phyloP scores from a whole-genome alignment of 2,329 filamentous ascomycete genomes.

The Aureobasidium sp. region DNA sequence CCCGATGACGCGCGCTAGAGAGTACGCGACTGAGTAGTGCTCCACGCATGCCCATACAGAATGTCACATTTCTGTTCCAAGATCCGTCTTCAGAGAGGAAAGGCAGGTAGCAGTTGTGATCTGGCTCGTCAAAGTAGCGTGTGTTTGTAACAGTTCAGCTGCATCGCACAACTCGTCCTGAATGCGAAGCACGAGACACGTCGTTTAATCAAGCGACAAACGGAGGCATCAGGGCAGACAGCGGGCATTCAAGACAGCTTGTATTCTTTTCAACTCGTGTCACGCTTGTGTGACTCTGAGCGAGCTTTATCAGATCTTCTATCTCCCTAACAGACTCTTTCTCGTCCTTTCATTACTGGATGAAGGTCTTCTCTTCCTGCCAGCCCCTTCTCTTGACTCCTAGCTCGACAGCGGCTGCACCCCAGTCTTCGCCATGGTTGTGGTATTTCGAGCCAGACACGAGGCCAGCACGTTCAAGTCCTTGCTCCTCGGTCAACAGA shows the following conservation, averaged over 20 bases:
- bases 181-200: background rate
- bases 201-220: background rate
- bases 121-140: background rate
- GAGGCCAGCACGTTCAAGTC: constrained; percentile 73
- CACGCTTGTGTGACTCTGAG: background rate
- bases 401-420: constrained; percentile 86
- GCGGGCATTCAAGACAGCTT: background rate
- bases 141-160: background rate
- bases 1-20: background rate
- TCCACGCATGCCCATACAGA: background rate
- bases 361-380: constrained; percentile 58
- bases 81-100: background rate
- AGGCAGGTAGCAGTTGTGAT: background rate
- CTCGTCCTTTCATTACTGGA: constrained; percentile 30
- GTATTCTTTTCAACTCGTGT: background rate
- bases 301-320: background rate
- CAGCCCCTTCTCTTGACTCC: constrained; percentile 80
- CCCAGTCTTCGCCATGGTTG: constrained; percentile 98
- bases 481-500: constrained; percentile 81
- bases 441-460: constrained; percentile 48
- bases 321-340: background rate
- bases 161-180: background rate
- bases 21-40: background rate
- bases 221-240: background rate
- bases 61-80: background rate